Conservation (phyloP, 805 yeast genomes). For the Priceomyces carsonii region DNA sequence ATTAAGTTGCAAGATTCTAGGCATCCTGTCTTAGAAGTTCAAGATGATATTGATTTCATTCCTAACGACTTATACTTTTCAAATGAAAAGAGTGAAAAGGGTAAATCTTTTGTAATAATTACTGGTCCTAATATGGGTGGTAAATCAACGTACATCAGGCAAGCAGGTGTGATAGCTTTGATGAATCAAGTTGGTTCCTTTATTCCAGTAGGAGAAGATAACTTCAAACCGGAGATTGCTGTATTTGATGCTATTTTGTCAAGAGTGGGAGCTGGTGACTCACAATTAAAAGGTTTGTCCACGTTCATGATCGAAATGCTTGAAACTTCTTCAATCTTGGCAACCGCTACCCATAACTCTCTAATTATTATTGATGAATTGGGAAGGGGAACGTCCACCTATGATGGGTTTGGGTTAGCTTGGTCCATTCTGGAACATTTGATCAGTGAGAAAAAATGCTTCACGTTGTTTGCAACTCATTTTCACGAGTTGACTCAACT, state of each 20-base stretch:
- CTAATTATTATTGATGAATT: slow-evolving; percentile 90
- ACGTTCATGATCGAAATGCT: slow-evolving; percentile 93
- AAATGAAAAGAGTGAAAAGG: slow-evolving; percentile 35
- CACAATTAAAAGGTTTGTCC: slow-evolving; percentile 94
- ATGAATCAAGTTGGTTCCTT: slow-evolving; percentile 91
- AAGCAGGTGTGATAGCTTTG: slow-evolving; percentile 81
- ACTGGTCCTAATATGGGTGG: slow-evolving; percentile 53
- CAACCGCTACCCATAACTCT: slow-evolving; percentile 75
- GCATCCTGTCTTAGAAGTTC: slow-evolving; percentile 93
- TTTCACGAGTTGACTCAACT: slow-evolving; percentile 92
- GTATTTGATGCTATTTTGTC: slow-evolving; percentile 91
- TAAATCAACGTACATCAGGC: slow-evolving; percentile 89
- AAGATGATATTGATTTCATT: slow-evolving; percentile 86
- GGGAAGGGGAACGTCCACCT: slow-evolving; percentile 87
- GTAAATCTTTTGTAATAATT: slow-evolving; percentile 73
- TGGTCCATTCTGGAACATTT: slow-evolving; percentile 94
- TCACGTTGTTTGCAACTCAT: slow-evolving; percentile 93
- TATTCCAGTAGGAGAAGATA: slow-evolving; percentile 61
- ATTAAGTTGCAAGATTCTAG: slow-evolving; percentile 72
- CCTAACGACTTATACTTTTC: slow-evolving; percentile 81
- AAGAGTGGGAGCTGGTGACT: slow-evolving; percentile 98
- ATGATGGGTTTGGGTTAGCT: slow-evolving; percentile 97
- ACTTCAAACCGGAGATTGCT: slow-evolving; percentile 62
- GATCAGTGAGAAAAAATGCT: slow-evolving; percentile 67
- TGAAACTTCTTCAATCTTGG: slow-evolving; percentile 85